These are phyloP conservation scores for Podospora australis DNA, from an alignment of 495 filamentous ascomycete genomes.

Conservation along the genomic window DNA sequence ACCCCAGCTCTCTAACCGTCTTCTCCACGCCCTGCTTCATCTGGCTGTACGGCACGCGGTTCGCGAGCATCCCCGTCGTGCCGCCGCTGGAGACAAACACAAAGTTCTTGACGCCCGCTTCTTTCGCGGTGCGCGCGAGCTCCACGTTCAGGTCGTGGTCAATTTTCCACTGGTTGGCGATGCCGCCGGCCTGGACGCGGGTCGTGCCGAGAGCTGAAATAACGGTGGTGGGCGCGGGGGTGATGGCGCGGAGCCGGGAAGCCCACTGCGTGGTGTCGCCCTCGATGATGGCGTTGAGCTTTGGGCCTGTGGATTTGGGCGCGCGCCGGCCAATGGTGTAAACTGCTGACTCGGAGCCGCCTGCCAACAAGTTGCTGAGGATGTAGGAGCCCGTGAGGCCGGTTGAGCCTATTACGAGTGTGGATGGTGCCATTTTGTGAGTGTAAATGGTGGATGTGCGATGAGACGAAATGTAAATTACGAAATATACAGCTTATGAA, in stretches of 20 bases:
- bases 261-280: slow-evolving; percentile 51
- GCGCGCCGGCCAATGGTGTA: slow-evolving; percentile 53
- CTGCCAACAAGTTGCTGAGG: slow-evolving; percentile 46
- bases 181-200: slow-evolving; percentile 55
- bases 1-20: slow-evolving; percentile 60
- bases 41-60: slow-evolving; percentile 47
- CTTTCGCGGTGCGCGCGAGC: slow-evolving; percentile 57
- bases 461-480: not conserved
- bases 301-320: slow-evolving; percentile 39
- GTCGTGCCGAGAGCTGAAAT: slow-evolving; percentile 66
- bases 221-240: slow-evolving; percentile 53
- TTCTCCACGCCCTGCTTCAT: slow-evolving; percentile 85
- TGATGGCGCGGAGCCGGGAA: slow-evolving; percentile 42
- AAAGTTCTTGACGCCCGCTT: slow-evolving; percentile 56
- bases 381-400: slow-evolving; percentile 53
- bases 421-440: slow-evolving; percentile 22
- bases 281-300: slow-evolving; percentile 44
- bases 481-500: not conserved
- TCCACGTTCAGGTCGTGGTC: slow-evolving; percentile 71
- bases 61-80: slow-evolving; percentile 30
- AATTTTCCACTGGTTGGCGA: slow-evolving; percentile 68
- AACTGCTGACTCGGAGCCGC: slow-evolving; percentile 37
- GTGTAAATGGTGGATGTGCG: not conserved
- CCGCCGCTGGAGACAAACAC: slow-evolving; percentile 59
- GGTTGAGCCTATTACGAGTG: slow-evolving; percentile 50